These are phyloP conservation scores for Coemansia sp. DNA, from an alignment of 192 early-diverging fungal genomes.

Conservation along the genomic window DNA sequence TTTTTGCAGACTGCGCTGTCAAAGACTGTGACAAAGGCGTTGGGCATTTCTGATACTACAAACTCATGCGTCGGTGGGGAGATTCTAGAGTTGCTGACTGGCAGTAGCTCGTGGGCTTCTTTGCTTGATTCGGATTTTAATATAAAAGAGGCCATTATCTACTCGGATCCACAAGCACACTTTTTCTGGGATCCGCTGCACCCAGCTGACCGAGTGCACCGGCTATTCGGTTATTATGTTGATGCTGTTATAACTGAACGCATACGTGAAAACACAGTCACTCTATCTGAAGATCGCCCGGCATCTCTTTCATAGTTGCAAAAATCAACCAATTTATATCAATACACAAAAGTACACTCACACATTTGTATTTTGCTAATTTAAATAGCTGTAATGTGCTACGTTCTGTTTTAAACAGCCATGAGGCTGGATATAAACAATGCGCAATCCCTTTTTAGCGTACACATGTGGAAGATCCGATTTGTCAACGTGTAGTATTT, in stretches of 20 bases:
- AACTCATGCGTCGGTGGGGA: slow-evolving; percentile 21
- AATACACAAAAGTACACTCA: too few species aligned
- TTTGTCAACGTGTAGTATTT: neutral
- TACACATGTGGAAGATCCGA: neutral
- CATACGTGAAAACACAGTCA: neutral
- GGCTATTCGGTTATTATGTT: slow-evolving; percentile 35
- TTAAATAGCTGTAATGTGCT: too few species aligned
- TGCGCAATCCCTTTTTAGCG: neutral
- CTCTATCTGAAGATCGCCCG: neutral
- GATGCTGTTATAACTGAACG: neutral
- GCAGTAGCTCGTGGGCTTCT: neutral
- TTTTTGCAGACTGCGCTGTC: slow-evolving; percentile 14
- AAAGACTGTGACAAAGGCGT: neutral
- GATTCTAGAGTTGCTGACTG: slow-evolving; percentile 11
- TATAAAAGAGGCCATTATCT: slow-evolving; percentile 5
- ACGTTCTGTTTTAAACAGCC: too few species aligned
- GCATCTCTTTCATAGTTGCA: neutral
- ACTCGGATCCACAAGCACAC: slow-evolving; percentile 1
- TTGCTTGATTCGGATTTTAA: neutral
- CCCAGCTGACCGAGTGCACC: slow-evolving; percentile 22
- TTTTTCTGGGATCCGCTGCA: slow-evolving; percentile 41
- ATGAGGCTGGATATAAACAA: too few species aligned
- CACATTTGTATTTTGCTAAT: too few species aligned
- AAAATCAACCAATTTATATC: too few species aligned
- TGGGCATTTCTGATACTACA: slow-evolving; percentile 12